A percentile compares a stretch with the other conserved stretches of the same genome.
Conservation (phyloP, 805 yeast species). For the Lachancea sp. region DNA sequence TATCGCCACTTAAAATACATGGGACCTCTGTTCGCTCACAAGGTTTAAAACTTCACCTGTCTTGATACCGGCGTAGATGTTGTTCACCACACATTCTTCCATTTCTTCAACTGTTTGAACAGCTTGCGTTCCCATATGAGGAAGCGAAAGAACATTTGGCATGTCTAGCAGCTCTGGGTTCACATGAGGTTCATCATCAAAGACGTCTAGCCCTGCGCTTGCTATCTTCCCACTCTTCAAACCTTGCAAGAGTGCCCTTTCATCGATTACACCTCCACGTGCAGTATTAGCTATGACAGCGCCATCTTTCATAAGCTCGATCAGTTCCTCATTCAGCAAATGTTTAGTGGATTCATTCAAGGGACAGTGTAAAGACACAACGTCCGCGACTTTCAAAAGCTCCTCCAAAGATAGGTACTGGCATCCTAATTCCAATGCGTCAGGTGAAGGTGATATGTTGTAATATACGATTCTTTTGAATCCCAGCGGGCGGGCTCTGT, state of each 20-base stretch:
- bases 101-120: not conserved
- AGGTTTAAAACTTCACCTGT: not conserved
- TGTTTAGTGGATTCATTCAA: not conserved
- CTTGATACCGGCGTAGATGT: not conserved
- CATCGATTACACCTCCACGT: not conserved
- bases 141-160: not conserved
- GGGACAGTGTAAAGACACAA: not conserved
- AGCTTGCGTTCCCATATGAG: not conserved
- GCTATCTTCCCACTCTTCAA: not conserved
- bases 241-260: not conserved
- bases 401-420: not conserved
- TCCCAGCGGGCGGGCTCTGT: not conserved
- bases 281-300: not conserved
- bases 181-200: not conserved
- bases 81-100: not conserved
- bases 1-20: too few species aligned
- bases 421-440: not conserved
- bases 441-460: not conserved
- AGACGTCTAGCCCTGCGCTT: not conserved
- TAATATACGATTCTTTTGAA: not conserved
- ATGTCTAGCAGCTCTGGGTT: not conserved
- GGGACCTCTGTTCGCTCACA: not conserved
- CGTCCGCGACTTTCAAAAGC: not conserved
- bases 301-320: not conserved
- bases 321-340: not conserved